These are phyloP conservation scores for Penicillium crystallinum DNA, from an alignment of 495 filamentous ascomycete species.

Conservation along the genomic window DNA sequence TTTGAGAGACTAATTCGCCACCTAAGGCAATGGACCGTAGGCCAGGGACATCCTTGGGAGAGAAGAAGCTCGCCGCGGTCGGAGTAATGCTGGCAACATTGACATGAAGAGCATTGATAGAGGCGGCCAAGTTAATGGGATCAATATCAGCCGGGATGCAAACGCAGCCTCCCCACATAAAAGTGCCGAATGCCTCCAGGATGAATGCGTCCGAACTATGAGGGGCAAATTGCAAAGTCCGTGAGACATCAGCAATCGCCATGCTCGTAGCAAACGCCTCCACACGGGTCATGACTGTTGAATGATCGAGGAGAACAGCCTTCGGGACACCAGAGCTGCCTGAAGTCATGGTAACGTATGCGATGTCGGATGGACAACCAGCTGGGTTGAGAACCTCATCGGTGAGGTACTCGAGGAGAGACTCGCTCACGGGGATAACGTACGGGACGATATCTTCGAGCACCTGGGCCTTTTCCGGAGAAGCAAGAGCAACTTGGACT, in stretches of 20 bases:
- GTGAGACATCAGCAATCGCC: constrained; percentile 40
- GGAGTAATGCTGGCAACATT: constrained; percentile 37
- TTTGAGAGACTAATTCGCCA: constrained; percentile 21
- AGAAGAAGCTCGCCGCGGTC: constrained; percentile 45
- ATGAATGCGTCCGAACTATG: constrained; percentile 42
- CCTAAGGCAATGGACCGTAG: constrained; percentile 37
- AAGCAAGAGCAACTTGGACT: constrained; percentile 41
- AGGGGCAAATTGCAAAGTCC: constrained; percentile 55
- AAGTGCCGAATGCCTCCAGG: constrained; percentile 35
- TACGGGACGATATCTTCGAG: constrained; percentile 36
- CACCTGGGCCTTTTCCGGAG: constrained; percentile 30
- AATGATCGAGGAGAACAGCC: constrained; percentile 34
- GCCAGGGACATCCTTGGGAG: constrained; percentile 34
- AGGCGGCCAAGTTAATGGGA: constrained; percentile 19
- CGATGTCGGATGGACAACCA: constrained; percentile 23
- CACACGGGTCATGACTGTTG: constrained; percentile 42
- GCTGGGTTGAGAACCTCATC: constrained; percentile 9
- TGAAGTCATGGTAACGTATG: constrained; percentile 55
- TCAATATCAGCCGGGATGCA: constrained; percentile 36
- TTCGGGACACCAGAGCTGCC: constrained; percentile 37
- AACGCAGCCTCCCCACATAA: constrained; percentile 42
- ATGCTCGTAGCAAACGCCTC: constrained; percentile 42
- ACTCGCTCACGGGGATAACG: constrained; percentile 35
- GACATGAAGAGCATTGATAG: constrained; percentile 32
- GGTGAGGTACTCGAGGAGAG: constrained; percentile 35